Conservation (phyloP, 176 grass and related monocot species). For the Puya raimondii region DNA sequence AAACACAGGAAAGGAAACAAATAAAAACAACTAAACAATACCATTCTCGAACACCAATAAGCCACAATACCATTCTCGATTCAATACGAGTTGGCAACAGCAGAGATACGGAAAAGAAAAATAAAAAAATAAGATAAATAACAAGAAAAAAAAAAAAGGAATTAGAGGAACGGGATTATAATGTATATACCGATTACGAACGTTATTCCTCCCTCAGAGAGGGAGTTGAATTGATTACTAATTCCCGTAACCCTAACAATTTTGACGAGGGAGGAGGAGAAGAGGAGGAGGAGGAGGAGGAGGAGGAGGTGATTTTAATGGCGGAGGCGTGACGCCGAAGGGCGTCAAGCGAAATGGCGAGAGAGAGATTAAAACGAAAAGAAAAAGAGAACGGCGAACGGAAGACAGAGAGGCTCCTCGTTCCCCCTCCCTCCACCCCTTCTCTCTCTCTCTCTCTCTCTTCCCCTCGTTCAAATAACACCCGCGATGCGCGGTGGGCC, state of each 20-base stretch:
- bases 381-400: background rate
- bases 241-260: background rate
- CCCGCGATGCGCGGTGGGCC: background rate
- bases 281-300: background rate
- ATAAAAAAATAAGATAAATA: too few relatives aligned
- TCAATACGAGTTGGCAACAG: too few relatives aligned
- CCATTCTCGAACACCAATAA: background rate
- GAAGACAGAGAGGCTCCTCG: background rate
- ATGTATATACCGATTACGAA: too few relatives aligned
- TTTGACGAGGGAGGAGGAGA: background rate
- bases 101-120: too few relatives aligned
- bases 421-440: background rate
- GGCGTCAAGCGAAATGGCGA: background rate
- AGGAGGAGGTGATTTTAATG: background rate
- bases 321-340: background rate
- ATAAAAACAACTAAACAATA: background rate
- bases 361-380: background rate
- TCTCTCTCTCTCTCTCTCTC: conserved; percentile 4
- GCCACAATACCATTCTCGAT: background rate
- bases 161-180: too few relatives aligned
- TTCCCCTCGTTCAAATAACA: background rate
- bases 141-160: too few relatives aligned
- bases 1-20: background rate
- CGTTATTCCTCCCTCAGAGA: too few relatives aligned
- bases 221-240: too few relatives aligned